A percentile compares a stretch with the other conserved stretches of the same genome.
phyloP scores from a whole-genome alignment of 2,329 filamentous ascomycete species.

The Colletotrichum gigasporum region DNA sequence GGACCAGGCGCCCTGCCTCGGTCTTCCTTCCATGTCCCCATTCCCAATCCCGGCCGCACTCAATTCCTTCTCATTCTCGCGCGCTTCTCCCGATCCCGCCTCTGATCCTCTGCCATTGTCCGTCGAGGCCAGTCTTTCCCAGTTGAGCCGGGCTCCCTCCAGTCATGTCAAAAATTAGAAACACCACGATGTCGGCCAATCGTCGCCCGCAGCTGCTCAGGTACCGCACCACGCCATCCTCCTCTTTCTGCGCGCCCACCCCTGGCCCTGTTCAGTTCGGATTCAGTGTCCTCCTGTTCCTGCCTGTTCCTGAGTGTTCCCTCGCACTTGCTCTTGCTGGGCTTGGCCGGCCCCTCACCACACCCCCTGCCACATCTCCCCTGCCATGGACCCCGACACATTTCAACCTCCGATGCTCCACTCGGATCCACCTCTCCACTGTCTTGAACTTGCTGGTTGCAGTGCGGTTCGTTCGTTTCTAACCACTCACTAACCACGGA shows the following conservation, averaged over 20 bases:
- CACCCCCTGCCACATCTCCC: not conserved
- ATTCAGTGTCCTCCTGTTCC: not conserved
- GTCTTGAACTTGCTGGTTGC: slow-evolving; percentile 14
- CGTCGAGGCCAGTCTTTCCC: not conserved
- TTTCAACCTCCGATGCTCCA: slow-evolving; percentile 24
- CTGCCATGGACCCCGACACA: slow-evolving; percentile 14
- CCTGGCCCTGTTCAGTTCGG: not conserved
- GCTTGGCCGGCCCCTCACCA: not conserved
- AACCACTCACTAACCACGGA: slow-evolving; percentile 5
- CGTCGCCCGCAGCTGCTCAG: slow-evolving; percentile 4
- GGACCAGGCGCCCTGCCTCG: too few relatives aligned
- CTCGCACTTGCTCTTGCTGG: not conserved
- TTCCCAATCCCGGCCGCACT: too few relatives aligned
- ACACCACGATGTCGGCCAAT: slow-evolving; percentile 14
- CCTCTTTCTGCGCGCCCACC: not conserved
- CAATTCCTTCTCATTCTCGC: not conserved
- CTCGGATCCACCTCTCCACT: slow-evolving; percentile 9
- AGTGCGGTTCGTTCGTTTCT: slow-evolving; percentile 26
- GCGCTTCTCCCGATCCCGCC: slow-evolving; percentile 14
- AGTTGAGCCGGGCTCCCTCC: not conserved
- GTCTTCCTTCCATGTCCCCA: not conserved
- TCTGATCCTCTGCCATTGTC: not conserved
- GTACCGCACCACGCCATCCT: slow-evolving; percentile 6
- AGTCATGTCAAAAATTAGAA: slow-evolving; percentile 20
- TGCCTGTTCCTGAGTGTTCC: not conserved